Conservation (phyloP, 2,329 filamentous ascomycete species). For the Kalmusia sp. region DNA sequence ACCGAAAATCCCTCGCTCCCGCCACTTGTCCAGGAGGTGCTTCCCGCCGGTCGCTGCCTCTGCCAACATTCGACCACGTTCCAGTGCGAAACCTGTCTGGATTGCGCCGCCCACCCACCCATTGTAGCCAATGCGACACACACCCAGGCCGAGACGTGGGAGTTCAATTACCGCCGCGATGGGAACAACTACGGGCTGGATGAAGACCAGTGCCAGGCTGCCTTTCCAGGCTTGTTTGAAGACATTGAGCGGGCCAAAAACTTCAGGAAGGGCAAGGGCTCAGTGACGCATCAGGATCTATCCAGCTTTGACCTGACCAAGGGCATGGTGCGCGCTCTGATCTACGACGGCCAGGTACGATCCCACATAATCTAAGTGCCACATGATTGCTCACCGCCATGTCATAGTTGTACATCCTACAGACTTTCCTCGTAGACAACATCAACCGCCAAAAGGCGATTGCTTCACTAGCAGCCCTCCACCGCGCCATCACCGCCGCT, state of each 20-base stretch:
- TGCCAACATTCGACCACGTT: conserved; percentile 43
- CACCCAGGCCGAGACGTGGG: conserved; percentile 32
- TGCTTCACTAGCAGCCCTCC: conserved; percentile 35
- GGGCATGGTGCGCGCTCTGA: conserved; percentile 42
- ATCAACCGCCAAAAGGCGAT: conserved; percentile 43
- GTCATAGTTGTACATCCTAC: conserved; percentile 37
- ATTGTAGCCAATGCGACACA: conserved; percentile 24
- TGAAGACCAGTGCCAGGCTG: conserved; percentile 37
- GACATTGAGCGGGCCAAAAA: conserved; percentile 38
- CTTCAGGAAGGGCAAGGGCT: conserved; percentile 28
- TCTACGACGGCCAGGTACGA: conserved; percentile 39
- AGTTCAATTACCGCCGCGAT: conserved; percentile 37
- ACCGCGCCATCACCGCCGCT: conserved; percentile 37
- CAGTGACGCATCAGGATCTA: conserved; percentile 35
- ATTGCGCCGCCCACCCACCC: conserved; percentile 36
- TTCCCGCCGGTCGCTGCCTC: conserved; percentile 41
- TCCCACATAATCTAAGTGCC: neutral
- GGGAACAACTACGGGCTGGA: conserved; percentile 38
- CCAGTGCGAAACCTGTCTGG: conserved; percentile 38
- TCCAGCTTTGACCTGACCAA: conserved; percentile 37
- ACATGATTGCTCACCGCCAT: conserved; percentile 7
- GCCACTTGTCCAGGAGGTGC: conserved; percentile 37
- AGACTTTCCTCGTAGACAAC: conserved; percentile 43
- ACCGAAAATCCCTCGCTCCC: conserved; percentile 36
- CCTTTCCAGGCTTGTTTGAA: conserved; percentile 41